These are phyloP conservation scores for Pseudohalonectria lignicola DNA, from an alignment of 2,329 filamentous ascomycete species.

Conservation along the genomic window DNA sequence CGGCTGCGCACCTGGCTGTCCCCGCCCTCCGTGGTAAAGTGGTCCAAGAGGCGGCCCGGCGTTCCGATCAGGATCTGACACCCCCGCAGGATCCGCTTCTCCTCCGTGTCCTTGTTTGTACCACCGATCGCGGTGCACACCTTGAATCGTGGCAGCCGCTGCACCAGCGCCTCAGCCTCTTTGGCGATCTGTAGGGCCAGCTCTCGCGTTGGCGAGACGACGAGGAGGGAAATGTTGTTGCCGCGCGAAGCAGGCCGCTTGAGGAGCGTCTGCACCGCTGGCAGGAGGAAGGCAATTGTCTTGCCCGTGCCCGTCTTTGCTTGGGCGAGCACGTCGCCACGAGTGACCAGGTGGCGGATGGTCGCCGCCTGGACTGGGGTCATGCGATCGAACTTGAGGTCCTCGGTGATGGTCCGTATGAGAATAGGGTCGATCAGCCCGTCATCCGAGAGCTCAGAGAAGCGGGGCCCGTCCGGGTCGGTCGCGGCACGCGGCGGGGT, in stretches of 20 bases:
- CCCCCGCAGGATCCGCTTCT: slow-evolving; percentile 57
- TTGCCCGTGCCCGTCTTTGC: slow-evolving; percentile 85
- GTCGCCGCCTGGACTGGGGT: slow-evolving; percentile 44
- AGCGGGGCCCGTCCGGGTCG: slow-evolving; percentile 27
- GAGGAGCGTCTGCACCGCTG: slow-evolving; percentile 71
- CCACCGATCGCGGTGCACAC: slow-evolving; percentile 74
- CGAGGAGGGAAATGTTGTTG: slow-evolving; percentile 44
- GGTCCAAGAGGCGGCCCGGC: slow-evolving; percentile 68
- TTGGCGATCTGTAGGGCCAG: slow-evolving; percentile 59
- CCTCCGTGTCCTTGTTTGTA: slow-evolving; percentile 61
- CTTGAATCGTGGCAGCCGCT: slow-evolving; percentile 61
- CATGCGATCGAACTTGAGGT: slow-evolving; percentile 40
- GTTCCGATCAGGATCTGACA: slow-evolving; percentile 76
- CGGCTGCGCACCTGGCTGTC: slow-evolving; percentile 46
- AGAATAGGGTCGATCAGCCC: slow-evolving; percentile 31
- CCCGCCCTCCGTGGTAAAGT: slow-evolving; percentile 56
- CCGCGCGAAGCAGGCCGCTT: slow-evolving; percentile 10
- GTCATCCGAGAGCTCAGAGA: slow-evolving; percentile 29
- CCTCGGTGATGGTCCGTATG: slow-evolving; percentile 34
- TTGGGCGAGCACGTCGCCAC: slow-evolving; percentile 55
- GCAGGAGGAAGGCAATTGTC: slow-evolving; percentile 72
- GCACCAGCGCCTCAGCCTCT: slow-evolving; percentile 61
- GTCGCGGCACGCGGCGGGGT: background rate
- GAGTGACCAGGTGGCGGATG: slow-evolving; percentile 32
- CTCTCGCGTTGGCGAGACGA: slow-evolving; percentile 62